phyloP scores from a whole-genome alignment of 164 flowering plant species.

The Kalanchoe fedtschenkoi region DNA sequence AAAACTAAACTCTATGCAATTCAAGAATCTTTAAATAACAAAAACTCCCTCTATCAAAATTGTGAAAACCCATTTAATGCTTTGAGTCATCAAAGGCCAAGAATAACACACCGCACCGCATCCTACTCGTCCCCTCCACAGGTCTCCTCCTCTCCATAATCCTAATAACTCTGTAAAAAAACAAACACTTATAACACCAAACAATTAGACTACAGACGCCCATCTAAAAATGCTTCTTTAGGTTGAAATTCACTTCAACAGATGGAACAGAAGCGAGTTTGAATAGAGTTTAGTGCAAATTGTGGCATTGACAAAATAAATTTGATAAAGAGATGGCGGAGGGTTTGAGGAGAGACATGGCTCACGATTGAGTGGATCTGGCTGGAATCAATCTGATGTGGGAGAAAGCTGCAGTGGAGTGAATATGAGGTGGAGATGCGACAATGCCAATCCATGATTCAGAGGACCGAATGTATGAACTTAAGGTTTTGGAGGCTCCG shows the following conservation, averaged over 20 bases:
- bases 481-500: too few species aligned
- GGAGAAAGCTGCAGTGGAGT: too few species aligned
- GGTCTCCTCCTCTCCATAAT: neutral
- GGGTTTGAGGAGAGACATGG: neutral
- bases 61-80: conserved; percentile 44
- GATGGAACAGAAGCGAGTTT: neutral
- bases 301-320: neutral
- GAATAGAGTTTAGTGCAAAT: neutral
- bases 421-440: too few species aligned
- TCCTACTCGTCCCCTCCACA: conserved; percentile 18
- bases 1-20: too few species aligned
- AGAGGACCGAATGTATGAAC: too few species aligned
- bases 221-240: neutral
- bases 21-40: neutral
- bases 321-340: neutral
- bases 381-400: too few species aligned
- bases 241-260: neutral
- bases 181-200: neutral
- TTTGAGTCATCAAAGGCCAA: conserved; percentile 21
- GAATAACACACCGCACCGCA: conserved; percentile 39
- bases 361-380: too few species aligned
- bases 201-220: neutral
- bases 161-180: conserved; percentile 17
- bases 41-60: conserved; percentile 32
- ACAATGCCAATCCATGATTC: too few species aligned